Base-by-base conservation (phyloP, 2,329 filamentous ascomycete genomes). In the Bipolaris sorokiniana region DNA sequence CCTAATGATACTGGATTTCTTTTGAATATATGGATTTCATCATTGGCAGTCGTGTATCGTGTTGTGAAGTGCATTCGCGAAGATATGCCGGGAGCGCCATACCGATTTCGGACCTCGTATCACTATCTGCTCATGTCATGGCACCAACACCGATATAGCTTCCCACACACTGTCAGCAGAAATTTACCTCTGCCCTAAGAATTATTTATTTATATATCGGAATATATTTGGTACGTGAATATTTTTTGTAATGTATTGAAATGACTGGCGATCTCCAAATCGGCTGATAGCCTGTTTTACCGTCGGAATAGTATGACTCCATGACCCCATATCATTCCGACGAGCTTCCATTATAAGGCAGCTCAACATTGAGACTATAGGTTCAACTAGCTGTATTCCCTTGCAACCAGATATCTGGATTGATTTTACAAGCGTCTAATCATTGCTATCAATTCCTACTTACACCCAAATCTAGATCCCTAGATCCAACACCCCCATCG, bases 21-120 rank as follows among this genome's bases (percentile, higher is more conserved):
- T 23, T 47, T 18, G 6, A 34, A 2, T n/a, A 11, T 13, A 9
- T 9, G n/a, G 9, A 26, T 23, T 36, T 11, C 2, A 48, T 18
- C 15, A 16, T 16, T 7, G 11, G 15, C 6, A 20, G 7, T n/a
- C 16, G 11, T 1, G 18, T 36, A 18, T n/a, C 54, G 22, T 51
- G 7, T 20, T 13, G 13, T 51, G 13, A 23, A 47, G 18, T 23
- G 15, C n/a, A n/a, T 31, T 13, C 42, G 7, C 34, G 23, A 10
- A 31, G n/a, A 11, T 9, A 7, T 37, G 38, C 34, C 56, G 58
- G 45, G 46, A 52, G 42, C 47, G 46, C 50, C 22, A 62, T 62
- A 48, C 61, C 59, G 48, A 49, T 48, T 48, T 51, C 56, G 61
- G 56, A 59, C 58, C 7, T 23, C 34, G 28, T 34, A 6, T 31